Conservation (phyloP, 2,329 filamentous ascomycete species). For the Fusarium anguioides region DNA sequence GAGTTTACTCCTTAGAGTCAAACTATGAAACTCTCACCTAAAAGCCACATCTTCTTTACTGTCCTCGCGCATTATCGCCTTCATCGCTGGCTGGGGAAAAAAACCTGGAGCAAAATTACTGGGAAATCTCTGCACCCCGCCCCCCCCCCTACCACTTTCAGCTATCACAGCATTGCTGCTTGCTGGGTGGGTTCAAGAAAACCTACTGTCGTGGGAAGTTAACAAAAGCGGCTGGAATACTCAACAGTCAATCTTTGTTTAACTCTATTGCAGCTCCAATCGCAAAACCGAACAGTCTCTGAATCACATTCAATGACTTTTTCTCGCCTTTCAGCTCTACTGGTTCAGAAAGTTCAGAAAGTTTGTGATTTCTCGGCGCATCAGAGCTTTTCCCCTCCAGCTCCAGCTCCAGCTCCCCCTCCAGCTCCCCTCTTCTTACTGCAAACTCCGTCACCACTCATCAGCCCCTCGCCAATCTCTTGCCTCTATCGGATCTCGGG, state of each 20-base stretch:
- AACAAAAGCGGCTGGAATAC: neutral
- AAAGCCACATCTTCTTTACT: neutral
- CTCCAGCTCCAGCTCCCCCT: too few species aligned
- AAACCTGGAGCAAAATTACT: constrained; percentile 33
- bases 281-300: neutral
- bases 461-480: constrained; percentile 44
- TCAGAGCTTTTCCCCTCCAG: constrained; percentile 7
- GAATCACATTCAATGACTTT: neutral
- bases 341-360: constrained; percentile 7
- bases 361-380: constrained; percentile 6
- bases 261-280: constrained; percentile 1
- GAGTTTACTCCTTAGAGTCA: neutral
- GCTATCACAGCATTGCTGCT: constrained; percentile 19
- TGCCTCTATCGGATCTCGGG: constrained; percentile 44
- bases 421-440: constrained; percentile 26
- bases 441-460: constrained; percentile 30
- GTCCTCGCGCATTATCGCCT: constrained; percentile 1
- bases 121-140: constrained; percentile 49
- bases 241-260: neutral
- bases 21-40: neutral
- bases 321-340: constrained; percentile 8
- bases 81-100: constrained; percentile 21
- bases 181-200: constrained; percentile 29
- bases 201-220: neutral
- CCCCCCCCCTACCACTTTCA: constrained; percentile 46